phyloP scores from a whole-genome alignment of 2,329 filamentous ascomycete species.

The Alternaria novae-zelandiae region DNA sequence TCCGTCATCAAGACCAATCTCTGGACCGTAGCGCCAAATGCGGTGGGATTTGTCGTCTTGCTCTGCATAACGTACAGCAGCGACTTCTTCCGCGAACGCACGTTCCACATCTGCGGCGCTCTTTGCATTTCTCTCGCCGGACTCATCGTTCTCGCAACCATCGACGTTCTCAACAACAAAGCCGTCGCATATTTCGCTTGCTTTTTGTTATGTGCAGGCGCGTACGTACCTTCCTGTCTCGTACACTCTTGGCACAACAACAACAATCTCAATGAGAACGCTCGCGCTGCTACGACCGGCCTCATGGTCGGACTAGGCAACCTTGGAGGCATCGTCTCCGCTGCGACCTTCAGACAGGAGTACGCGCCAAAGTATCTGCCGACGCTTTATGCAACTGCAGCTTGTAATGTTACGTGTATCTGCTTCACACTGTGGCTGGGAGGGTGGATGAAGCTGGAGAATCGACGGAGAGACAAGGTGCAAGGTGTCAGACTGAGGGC shows the following conservation, averaged over 20 bases:
- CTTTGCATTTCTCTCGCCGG: slow-evolving; percentile 52
- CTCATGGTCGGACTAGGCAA: slow-evolving; percentile 58
- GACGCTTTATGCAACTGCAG: slow-evolving; percentile 54
- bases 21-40: slow-evolving; percentile 58
- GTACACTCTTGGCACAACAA: slow-evolving; percentile 61
- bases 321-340: slow-evolving; percentile 55
- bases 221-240: slow-evolving; percentile 57
- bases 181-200: slow-evolving; percentile 59
- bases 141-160: slow-evolving; percentile 53
- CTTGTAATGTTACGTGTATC: slow-evolving; percentile 54
- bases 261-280: slow-evolving; percentile 60
- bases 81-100: slow-evolving; percentile 55
- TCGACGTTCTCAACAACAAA: slow-evolving; percentile 52
- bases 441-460: slow-evolving; percentile 56
- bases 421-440: slow-evolving; percentile 49
- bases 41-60: slow-evolving; percentile 56
- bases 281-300: slow-evolving; percentile 57
- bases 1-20: slow-evolving; percentile 56
- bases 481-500: slow-evolving; percentile 47
- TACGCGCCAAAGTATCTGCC: slow-evolving; percentile 59
- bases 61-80: slow-evolving; percentile 54
- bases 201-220: slow-evolving; percentile 55
- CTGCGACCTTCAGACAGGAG: slow-evolving; percentile 55
- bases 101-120: slow-evolving; percentile 54
- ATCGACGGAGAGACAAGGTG: slow-evolving; percentile 48